phyloP scores from a whole-genome alignment of 495 filamentous ascomycete species.

The Penicillium cosmopolitanum region DNA sequence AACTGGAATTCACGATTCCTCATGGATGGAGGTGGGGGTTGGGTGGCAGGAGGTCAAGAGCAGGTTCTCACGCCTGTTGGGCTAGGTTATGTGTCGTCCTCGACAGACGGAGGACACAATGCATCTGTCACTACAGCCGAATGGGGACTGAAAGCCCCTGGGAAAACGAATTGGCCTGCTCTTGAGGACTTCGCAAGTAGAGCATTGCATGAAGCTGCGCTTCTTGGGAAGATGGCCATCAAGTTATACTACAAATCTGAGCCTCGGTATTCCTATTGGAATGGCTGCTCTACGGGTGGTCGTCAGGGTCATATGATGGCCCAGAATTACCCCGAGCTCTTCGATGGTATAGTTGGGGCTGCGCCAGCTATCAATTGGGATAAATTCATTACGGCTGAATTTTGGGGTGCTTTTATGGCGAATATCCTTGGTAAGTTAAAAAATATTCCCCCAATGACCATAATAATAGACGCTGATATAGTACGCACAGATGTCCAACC shows the following conservation, averaged over 20 bases:
- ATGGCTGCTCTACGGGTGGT: constrained; percentile 2
- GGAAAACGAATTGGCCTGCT: constrained; percentile 18
- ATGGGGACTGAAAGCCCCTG: background rate
- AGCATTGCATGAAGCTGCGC: background rate
- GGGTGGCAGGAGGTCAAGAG: background rate
- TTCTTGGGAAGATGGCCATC: background rate
- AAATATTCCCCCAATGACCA: background rate
- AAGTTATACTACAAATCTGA: background rate
- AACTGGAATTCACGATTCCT: background rate
- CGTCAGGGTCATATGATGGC: background rate
- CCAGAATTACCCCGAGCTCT: background rate
- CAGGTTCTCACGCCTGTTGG: background rate
- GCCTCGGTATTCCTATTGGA: background rate
- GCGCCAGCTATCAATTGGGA: background rate
- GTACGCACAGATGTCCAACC: constrained; percentile 26
- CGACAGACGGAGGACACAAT: background rate
- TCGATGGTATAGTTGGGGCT: constrained; percentile 2
- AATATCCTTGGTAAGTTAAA: background rate
- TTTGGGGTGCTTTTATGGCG: background rate
- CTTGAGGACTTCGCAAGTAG: constrained; percentile 38
- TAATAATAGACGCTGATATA: background rate
- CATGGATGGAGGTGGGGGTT: background rate
- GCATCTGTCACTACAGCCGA: background rate
- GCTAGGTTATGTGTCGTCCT: background rate
- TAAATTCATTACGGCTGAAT: background rate